Evolutionary conservation across 228 moss, liverwort and hornwort genomes (phyloP).

Genomic region (Sphagnum fallax): DNA sequence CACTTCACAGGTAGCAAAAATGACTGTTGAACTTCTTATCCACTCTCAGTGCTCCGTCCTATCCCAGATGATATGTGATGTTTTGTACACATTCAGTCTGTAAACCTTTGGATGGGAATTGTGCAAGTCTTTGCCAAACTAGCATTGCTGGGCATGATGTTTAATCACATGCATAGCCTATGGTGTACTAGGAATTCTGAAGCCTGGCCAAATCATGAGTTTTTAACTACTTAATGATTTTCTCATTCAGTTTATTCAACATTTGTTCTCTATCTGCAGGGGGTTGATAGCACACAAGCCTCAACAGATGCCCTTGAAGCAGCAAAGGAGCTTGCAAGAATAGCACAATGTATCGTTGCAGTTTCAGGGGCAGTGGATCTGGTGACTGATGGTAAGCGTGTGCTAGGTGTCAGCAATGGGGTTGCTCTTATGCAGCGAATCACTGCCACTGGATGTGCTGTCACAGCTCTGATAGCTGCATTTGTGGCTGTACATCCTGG

Average conservation of each 20-base stretch:
- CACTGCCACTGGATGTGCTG: conserved; percentile 94
- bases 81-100: too few species aligned
- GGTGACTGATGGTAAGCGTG: conserved; percentile 90
- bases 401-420: conserved; percentile 88
- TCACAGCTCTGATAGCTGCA: conserved; percentile 92
- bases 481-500: conserved; percentile 69
- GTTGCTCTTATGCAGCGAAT: conserved; percentile 88
- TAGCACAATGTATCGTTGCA: conserved; percentile 82
- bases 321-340: conserved; percentile 86
- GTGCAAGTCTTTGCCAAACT: too few species aligned
- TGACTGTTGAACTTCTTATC: too few species aligned
- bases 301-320: conserved; percentile 91
- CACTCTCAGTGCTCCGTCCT: too few species aligned
- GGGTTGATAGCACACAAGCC: conserved; percentile 65
- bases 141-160: too few species aligned
- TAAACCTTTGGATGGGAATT: too few species aligned
- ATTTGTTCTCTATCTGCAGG: conserved; percentile 19
- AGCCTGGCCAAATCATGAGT: too few species aligned
- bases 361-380: conserved; percentile 90
- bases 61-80: too few species aligned
- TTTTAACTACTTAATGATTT: background rate
- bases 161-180: too few species aligned
- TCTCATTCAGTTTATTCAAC: background rate
- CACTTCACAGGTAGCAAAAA: too few species aligned
- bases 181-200: too few species aligned